phyloP scores from a whole-genome alignment of 176 grass and related monocot genomes.

The Musa beccarii region DNA sequence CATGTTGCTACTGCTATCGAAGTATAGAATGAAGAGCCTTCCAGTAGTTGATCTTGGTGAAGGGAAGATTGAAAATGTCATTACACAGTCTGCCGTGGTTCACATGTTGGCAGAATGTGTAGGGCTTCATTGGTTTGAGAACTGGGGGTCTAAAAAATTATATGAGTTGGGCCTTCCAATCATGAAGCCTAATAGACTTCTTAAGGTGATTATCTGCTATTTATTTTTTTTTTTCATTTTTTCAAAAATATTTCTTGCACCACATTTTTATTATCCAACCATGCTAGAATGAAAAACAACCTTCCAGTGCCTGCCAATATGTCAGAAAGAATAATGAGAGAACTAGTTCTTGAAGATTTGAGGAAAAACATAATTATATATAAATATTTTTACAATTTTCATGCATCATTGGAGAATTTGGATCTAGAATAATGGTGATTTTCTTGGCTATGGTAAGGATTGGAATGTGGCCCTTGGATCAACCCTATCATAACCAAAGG shows the following conservation, averaged over 20 bases:
- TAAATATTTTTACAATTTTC: no score
- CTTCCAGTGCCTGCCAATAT: no score
- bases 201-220: constrained; percentile 43
- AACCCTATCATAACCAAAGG: no score
- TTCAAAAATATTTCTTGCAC: neutral
- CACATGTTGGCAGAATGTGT: constrained; percentile 98
- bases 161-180: constrained; percentile 66
- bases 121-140: constrained; percentile 90
- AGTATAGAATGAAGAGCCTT: constrained; percentile 96
- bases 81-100: constrained; percentile 79
- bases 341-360: no score
- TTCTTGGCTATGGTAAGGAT: no score
- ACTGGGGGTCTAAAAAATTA: constrained; percentile 78
- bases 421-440: no score
- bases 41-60: constrained; percentile 78
- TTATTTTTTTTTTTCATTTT: neutral
- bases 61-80: constrained; percentile 86
- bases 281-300: no score
- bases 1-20: constrained; percentile 85
- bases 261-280: neutral
- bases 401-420: no score
- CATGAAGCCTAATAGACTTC: constrained; percentile 56
- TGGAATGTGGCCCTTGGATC: no score
- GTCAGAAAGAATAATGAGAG: no score
- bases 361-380: no score